Percentiles rank a stretch among this genome's conserved stretches.
Evolutionary conservation across 306 rosid species (phyloP).

Genomic region (Cicer arietinum): DNA sequence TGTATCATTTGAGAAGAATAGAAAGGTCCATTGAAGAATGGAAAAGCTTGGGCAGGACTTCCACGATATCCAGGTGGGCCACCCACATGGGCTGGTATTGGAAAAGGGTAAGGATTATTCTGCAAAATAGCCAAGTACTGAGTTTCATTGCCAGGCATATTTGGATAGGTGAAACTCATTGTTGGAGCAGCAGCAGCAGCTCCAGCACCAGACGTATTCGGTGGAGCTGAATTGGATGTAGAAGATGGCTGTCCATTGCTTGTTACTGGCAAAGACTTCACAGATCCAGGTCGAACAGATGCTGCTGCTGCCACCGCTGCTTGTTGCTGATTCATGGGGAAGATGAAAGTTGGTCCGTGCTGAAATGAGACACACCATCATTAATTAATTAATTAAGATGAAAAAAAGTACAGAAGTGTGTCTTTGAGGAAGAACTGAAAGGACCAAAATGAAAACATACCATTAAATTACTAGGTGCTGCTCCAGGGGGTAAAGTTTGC

Average conservation of each 20-base stretch:
- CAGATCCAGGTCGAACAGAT: constrained; percentile 76
- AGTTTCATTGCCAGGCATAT: constrained; percentile 74
- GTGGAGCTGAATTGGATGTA: constrained; percentile 52
- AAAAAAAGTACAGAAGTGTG: too few relatives aligned
- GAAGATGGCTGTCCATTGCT: constrained; percentile 57
- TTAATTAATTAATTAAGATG: background rate
- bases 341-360: constrained; percentile 91
- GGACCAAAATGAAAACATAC: constrained; percentile 46
- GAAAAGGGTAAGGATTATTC: constrained; percentile 84
- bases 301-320: constrained; percentile 78
- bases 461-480: constrained; percentile 82
- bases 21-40: constrained; percentile 85
- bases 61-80: constrained; percentile 87
- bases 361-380: constrained; percentile 44
- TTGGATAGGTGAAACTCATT: constrained; percentile 90
- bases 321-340: constrained; percentile 92
- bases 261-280: constrained; percentile 65
- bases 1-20: constrained; percentile 85
- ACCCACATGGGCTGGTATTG: constrained; percentile 89
- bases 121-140: constrained; percentile 90
- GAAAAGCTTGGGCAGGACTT: constrained; percentile 76
- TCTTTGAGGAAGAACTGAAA: background rate
- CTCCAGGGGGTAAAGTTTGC: constrained; percentile 84
- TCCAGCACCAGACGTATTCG: constrained; percentile 51
- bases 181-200: constrained; percentile 59